phyloP scores from a whole-genome alignment of 83 land plant genomes.

The Picea abies region DNA sequence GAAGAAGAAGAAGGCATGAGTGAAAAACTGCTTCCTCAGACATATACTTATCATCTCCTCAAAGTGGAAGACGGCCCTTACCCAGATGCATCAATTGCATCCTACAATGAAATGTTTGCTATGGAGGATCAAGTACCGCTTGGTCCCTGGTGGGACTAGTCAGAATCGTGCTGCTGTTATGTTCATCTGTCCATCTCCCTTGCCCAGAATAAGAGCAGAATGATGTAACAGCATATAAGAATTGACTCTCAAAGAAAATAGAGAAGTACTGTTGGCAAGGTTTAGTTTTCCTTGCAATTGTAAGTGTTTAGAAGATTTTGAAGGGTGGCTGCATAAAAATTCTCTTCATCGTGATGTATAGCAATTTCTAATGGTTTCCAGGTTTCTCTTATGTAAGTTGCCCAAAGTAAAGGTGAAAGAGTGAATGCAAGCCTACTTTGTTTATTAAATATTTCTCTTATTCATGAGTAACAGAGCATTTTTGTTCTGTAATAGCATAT shows the following conservation, averaged over 20 bases:
- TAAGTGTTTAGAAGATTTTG: conserved; percentile 5
- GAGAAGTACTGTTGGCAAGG: not conserved
- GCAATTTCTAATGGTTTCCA: not conserved
- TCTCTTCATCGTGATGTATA: conserved; percentile 13
- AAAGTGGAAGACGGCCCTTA: conserved; percentile 2
- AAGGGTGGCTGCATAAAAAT: conserved; percentile 5
- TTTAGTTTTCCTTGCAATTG: not conserved
- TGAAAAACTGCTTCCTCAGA: not conserved
- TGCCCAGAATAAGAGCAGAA: conserved; percentile 5
- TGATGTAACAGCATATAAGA: not conserved
- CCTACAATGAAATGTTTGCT: conserved; percentile 7
- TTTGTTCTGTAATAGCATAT: not conserved
- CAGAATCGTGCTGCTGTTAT: not conserved
- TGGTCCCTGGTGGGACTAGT: conserved; percentile 10
- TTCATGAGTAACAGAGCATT: not conserved
- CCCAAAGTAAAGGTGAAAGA: not conserved
- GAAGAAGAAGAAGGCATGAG: conserved; percentile 1
- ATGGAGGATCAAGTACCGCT: conserved; percentile 5
- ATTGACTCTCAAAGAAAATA: not conserved
- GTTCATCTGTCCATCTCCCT: conserved; percentile 19
- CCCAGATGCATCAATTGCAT: conserved; percentile 3
- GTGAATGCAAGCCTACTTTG: conserved; percentile 2
- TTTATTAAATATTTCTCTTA: not conserved
- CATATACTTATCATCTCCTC: conserved; percentile 13
- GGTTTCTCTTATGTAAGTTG: not conserved